Conservation (phyloP, 768 basidiomycete genomes). For the Lepiota subincarnata region DNA sequence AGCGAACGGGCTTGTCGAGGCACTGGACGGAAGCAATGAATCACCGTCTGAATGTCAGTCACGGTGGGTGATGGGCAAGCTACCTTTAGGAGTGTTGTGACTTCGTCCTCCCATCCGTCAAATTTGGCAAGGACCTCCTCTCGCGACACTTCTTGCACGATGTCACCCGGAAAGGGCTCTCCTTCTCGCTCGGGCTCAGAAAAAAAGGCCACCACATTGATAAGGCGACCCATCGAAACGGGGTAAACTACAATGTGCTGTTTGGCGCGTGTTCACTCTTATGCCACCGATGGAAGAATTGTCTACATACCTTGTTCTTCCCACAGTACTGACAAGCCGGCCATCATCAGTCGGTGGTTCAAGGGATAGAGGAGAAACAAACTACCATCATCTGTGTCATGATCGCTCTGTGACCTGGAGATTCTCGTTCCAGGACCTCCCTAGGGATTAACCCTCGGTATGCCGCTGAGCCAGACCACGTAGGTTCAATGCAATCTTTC, state of each 20-base stretch:
- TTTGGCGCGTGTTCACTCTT: background rate
- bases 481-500: conserved; percentile 22
- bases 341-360: background rate
- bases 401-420: conserved; percentile 21
- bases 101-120: conserved; percentile 34
- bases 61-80: background rate
- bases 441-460: conserved; percentile 36
- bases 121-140: conserved; percentile 30
- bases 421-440: conserved; percentile 22
- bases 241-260: conserved; percentile 40
- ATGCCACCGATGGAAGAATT: conserved; percentile 12
- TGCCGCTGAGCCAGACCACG: conserved; percentile 36
- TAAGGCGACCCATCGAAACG: conserved; percentile 27
- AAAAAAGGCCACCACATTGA: conserved; percentile 32
- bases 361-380: background rate
- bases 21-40: conserved; percentile 18
- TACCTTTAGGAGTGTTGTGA: conserved; percentile 25
- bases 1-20: conserved; percentile 29
- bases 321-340: conserved; percentile 24
- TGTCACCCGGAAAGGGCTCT: conserved; percentile 26
- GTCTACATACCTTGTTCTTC: conserved; percentile 23
- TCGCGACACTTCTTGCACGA: conserved; percentile 23
- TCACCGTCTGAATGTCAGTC: background rate
- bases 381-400: conserved; percentile 22
- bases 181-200: conserved; percentile 25